phyloP scores from a whole-genome alignment of 2,329 filamentous ascomycete species.

The Exophiala xenobiotica region DNA sequence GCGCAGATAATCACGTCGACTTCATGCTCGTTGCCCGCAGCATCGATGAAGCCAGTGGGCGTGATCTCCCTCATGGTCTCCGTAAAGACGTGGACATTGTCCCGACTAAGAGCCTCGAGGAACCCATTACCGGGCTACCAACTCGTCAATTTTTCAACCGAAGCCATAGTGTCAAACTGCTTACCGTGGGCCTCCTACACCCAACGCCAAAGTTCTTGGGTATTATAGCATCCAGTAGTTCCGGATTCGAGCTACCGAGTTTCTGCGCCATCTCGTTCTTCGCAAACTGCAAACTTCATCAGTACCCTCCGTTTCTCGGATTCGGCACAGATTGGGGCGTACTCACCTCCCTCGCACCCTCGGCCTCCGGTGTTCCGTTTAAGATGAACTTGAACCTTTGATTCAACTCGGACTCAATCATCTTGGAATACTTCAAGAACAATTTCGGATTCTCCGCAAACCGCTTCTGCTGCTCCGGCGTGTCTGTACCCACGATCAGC shows the following conservation, averaged over 20 bases:
- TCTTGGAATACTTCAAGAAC: slow-evolving; percentile 46
- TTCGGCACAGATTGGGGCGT: slow-evolving; percentile 4
- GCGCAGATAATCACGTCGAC: slow-evolving; percentile 28
- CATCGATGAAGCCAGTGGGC: slow-evolving; percentile 34
- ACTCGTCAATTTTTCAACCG: too few species aligned
- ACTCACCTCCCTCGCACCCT: slow-evolving; percentile 36
- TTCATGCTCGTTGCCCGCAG: slow-evolving; percentile 28
- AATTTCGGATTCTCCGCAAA: slow-evolving; percentile 18
- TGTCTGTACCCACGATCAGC: slow-evolving; percentile 44
- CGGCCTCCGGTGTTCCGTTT: slow-evolving; percentile 49
- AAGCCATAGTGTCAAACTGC: not conserved
- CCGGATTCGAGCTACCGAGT: not conserved
- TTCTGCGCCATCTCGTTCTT: too few species aligned
- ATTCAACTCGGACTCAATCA: slow-evolving; percentile 52
- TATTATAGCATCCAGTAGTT: slow-evolving; percentile 46
- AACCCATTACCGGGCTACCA: slow-evolving; percentile 27
- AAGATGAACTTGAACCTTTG: slow-evolving; percentile 55
- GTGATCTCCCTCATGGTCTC: slow-evolving; percentile 41
- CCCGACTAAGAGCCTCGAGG: slow-evolving; percentile 35
- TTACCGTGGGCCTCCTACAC: slow-evolving; percentile 43
- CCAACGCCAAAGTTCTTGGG: slow-evolving; percentile 44
- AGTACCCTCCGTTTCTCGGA: too few species aligned
- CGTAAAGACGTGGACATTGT: slow-evolving; percentile 48
- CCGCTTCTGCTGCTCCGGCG: slow-evolving; percentile 22
- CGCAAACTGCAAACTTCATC: too few species aligned